A percentile compares a stretch with the other conserved stretches of the same genome.
phyloP scores from a whole-genome alignment of 306 rosid genomes.

The Nissolia schottii region DNA sequence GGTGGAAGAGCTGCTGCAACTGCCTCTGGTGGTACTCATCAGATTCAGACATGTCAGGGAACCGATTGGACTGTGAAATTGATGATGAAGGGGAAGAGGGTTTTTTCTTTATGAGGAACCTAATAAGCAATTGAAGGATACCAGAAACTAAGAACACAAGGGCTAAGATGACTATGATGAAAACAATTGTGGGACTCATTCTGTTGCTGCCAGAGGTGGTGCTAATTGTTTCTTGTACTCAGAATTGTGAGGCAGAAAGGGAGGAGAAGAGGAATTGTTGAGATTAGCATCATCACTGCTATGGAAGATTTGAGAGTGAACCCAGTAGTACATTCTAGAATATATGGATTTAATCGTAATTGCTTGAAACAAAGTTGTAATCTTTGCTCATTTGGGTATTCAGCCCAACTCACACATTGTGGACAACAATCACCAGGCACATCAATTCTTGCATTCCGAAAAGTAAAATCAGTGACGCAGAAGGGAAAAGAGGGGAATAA shows the following conservation, averaged over 20 bases:
- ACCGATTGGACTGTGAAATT: slow-evolving; percentile 53
- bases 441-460: slow-evolving; percentile 32
- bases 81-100: slow-evolving; percentile 48
- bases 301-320: slow-evolving; percentile 43
- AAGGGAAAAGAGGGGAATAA: slow-evolving; percentile 23
- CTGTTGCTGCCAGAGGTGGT: slow-evolving; percentile 42
- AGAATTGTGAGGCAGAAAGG: slow-evolving; percentile 29
- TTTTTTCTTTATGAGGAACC: slow-evolving; percentile 55
- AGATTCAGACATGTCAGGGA: slow-evolving; percentile 60
- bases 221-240: slow-evolving; percentile 40
- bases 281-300: slow-evolving; percentile 32
- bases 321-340: slow-evolving; percentile 52
- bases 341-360: too few species aligned
- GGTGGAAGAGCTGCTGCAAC: slow-evolving; percentile 85
- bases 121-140: slow-evolving; percentile 69
- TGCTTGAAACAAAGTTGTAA: slow-evolving; percentile 14
- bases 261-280: slow-evolving; percentile 17
- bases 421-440: slow-evolving; percentile 39
- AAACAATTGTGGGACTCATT: slow-evolving; percentile 60
- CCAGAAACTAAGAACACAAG: slow-evolving; percentile 69
- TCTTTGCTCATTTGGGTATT: slow-evolving; percentile 35
- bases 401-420: slow-evolving; percentile 50
- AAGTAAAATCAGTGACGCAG: not conserved
- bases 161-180: slow-evolving; percentile 72
- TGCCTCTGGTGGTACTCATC: slow-evolving; percentile 75